phyloP scores from a whole-genome alignment of 225 moss, liverwort and hornwort genomes.

The Neckera pumila region DNA sequence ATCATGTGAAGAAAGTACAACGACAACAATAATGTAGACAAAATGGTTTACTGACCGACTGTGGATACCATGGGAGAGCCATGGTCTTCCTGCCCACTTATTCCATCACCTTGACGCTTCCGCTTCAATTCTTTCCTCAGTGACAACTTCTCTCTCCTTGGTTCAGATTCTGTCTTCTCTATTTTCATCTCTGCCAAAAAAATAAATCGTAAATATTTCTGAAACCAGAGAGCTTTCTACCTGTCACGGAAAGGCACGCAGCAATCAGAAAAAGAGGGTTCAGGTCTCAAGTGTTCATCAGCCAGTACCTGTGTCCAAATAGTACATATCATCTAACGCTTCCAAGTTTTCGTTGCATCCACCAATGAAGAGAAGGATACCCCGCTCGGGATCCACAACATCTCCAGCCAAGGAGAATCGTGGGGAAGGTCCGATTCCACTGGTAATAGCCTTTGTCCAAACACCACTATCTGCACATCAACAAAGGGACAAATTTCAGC shows the following conservation, averaged over 20 bases:
- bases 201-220: background rate
- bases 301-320: constrained; percentile 71
- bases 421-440: constrained; percentile 77
- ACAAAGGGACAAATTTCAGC: background rate
- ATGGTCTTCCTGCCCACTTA: constrained; percentile 36
- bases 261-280: background rate
- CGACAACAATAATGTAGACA: background rate
- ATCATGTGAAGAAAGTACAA: background rate
- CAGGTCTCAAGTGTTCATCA: background rate
- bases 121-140: constrained; percentile 92
- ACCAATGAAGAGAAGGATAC: constrained; percentile 77
- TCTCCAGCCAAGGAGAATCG: constrained; percentile 87
- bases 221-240: background rate
- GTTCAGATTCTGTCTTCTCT: constrained; percentile 62
- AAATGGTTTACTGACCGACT: constrained; percentile 37
- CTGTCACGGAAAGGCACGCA: background rate
- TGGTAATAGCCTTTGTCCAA: constrained; percentile 69
- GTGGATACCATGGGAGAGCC: constrained; percentile 31
- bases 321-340: constrained; percentile 94
- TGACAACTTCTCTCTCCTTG: constrained; percentile 83
- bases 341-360: constrained; percentile 95
- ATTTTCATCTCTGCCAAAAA: constrained; percentile 64
- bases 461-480: constrained; percentile 59
- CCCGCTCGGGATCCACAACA: constrained; percentile 66
- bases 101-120: constrained; percentile 76